phyloP scores from a whole-genome alignment of 2,329 filamentous ascomycete genomes.

The Colletotrichum acutatum region DNA sequence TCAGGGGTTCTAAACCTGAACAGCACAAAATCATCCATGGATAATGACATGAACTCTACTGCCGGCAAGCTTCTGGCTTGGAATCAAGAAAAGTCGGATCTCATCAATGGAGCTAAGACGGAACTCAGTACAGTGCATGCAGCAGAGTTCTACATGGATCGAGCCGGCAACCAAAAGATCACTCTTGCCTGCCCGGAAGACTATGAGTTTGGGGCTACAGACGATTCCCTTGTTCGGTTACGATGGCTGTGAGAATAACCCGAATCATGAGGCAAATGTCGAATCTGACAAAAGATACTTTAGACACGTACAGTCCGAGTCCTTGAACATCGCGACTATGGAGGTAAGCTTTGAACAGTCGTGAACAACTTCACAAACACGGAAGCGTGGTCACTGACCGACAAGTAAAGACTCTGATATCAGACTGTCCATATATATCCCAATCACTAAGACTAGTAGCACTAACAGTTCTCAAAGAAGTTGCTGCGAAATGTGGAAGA shows the following conservation, averaged over 20 bases:
- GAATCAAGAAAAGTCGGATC: background rate
- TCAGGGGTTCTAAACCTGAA: slow-evolving; percentile 1
- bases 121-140: slow-evolving; percentile 6
- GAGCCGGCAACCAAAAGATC: slow-evolving; percentile 4
- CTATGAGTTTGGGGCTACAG: background rate
- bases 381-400: background rate
- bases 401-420: background rate
- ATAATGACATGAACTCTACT: background rate
- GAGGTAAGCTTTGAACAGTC: slow-evolving; percentile 12
- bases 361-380: background rate
- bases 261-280: background rate
- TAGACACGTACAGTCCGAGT: background rate
- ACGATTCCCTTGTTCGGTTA: background rate
- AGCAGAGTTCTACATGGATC: slow-evolving; percentile 17
- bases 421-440: slow-evolving; percentile 1
- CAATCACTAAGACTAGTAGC: slow-evolving; percentile 6
- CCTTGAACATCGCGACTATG: background rate
- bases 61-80: background rate
- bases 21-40: background rate
- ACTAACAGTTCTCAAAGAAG: slow-evolving; percentile 1
- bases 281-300: background rate
- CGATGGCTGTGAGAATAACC: background rate
- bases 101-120: background rate
- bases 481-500: background rate
- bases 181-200: slow-evolving; percentile 3